phyloP scores from a whole-genome alignment of 2,329 filamentous ascomycete species.

The Ramularia endophylla region DNA sequence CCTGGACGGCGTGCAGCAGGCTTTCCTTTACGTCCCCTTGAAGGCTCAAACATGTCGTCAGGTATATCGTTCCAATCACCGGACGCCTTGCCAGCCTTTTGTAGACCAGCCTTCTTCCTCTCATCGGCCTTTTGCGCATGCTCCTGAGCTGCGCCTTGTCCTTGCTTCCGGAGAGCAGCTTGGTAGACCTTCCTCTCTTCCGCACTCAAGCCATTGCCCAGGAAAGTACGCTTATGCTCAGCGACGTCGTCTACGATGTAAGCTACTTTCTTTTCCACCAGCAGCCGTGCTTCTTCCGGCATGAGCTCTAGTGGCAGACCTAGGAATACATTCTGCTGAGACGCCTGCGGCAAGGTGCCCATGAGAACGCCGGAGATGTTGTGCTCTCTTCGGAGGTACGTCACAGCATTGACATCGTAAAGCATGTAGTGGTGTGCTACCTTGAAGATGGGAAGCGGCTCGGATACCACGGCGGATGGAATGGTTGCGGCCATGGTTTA shows the following conservation, averaged over 20 bases:
- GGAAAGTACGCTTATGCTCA: slow-evolving; percentile 62
- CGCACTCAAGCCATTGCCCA: slow-evolving; percentile 43
- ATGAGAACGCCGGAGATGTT: slow-evolving; percentile 81
- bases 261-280: slow-evolving; percentile 70
- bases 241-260: slow-evolving; percentile 74
- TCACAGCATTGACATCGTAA: slow-evolving; percentile 77
- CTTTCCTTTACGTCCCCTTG: slow-evolving; percentile 13
- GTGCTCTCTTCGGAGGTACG: slow-evolving; percentile 70
- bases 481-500: slow-evolving; percentile 26
- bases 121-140: slow-evolving; percentile 45
- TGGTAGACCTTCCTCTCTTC: slow-evolving; percentile 59
- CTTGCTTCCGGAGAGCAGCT: slow-evolving; percentile 48
- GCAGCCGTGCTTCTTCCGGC: slow-evolving; percentile 77
- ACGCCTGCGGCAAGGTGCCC: slow-evolving; percentile 83
- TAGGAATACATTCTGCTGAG: slow-evolving; percentile 91
- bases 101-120: slow-evolving; percentile 45
- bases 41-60: slow-evolving; percentile 28
- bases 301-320: slow-evolving; percentile 84
- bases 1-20: slow-evolving; percentile 11
- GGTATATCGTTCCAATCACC: slow-evolving; percentile 33
- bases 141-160: slow-evolving; percentile 45
- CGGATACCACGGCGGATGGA: slow-evolving; percentile 33
- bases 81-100: slow-evolving; percentile 34
- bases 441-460: slow-evolving; percentile 71
- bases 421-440: slow-evolving; percentile 78